phyloP scores from a whole-genome alignment of 2,329 filamentous ascomycete genomes.

The Trichoderma breve region DNA sequence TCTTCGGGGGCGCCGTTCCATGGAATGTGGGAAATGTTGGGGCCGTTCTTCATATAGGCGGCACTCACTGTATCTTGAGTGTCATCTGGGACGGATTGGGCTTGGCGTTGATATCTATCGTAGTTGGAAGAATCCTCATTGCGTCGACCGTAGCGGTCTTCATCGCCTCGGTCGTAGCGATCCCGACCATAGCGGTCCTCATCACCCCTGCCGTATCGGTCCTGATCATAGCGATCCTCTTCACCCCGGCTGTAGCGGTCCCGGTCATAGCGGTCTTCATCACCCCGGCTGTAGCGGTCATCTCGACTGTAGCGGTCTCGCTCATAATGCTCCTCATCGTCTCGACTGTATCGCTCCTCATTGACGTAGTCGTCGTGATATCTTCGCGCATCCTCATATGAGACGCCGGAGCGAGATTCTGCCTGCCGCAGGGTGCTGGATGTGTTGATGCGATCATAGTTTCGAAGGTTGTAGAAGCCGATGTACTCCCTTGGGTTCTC shows the following conservation, averaged over 20 bases:
- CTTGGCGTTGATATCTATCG: constrained; percentile 67
- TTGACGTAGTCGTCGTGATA: constrained; percentile 61
- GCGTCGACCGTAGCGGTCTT: constrained; percentile 37
- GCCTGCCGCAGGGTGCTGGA: constrained; percentile 59
- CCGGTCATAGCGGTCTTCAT: neutral
- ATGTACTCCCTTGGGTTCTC: constrained; percentile 70
- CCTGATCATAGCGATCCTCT: neutral
- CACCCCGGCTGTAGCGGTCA: neutral
- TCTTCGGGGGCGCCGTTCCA: constrained; percentile 55
- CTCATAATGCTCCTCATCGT: constrained; percentile 8
- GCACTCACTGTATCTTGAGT: constrained; percentile 74
- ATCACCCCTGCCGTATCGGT: neutral
- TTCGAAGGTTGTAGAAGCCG: constrained; percentile 80
- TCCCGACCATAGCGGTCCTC: neutral
- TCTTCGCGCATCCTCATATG: constrained; percentile 64
- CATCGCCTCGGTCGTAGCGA: neutral
- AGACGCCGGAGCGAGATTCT: constrained; percentile 62
- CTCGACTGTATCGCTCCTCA: constrained; percentile 41
- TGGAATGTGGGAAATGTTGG: constrained; percentile 60
- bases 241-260: neutral
- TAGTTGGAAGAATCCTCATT: constrained; percentile 13
- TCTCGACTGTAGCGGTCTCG: neutral
- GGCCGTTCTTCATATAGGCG: constrained; percentile 80
- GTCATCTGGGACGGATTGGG: constrained; percentile 50
- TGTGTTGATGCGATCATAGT: constrained; percentile 79